Percentiles rank a stretch among this genome's conserved stretches.
phyloP scores from a whole-genome alignment of 2,329 filamentous ascomycete species.

The Claviceps digitariae region DNA sequence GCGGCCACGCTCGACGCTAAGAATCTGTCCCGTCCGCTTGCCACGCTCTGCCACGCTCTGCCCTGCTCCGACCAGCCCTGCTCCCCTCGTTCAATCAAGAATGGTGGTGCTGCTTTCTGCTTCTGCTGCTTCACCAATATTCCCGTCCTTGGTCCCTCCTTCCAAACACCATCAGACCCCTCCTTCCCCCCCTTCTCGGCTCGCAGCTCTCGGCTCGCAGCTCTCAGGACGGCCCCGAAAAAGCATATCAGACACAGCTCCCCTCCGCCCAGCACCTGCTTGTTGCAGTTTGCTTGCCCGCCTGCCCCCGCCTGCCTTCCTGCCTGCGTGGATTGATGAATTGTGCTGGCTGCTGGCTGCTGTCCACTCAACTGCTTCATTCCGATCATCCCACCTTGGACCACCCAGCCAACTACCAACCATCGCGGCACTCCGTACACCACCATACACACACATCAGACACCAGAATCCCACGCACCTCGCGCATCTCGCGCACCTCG shows the following conservation, averaged over 20 bases:
- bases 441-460: background rate
- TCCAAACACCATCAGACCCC: background rate
- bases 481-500: background rate
- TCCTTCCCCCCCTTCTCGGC: background rate
- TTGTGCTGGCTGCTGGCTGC: background rate
- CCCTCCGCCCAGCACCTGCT: slow-evolving; percentile 2
- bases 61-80: background rate
- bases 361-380: background rate
- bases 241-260: slow-evolving; percentile 6
- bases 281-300: slow-evolving; percentile 1
- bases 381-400: slow-evolving; percentile 4
- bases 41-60: background rate
- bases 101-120: background rate
- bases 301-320: background rate
- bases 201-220: background rate
- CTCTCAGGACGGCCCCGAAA: slow-evolving; percentile 1
- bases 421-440: background rate
- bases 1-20: background rate
- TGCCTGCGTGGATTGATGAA: background rate
- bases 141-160: background rate
- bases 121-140: background rate
- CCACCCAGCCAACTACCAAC: slow-evolving; percentile 1
- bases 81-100: background rate
- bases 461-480: background rate
- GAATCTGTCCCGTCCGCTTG: background rate